phyloP scores from a whole-genome alignment of 2,329 filamentous ascomycete genomes.

The Orbilia oligospora region DNA sequence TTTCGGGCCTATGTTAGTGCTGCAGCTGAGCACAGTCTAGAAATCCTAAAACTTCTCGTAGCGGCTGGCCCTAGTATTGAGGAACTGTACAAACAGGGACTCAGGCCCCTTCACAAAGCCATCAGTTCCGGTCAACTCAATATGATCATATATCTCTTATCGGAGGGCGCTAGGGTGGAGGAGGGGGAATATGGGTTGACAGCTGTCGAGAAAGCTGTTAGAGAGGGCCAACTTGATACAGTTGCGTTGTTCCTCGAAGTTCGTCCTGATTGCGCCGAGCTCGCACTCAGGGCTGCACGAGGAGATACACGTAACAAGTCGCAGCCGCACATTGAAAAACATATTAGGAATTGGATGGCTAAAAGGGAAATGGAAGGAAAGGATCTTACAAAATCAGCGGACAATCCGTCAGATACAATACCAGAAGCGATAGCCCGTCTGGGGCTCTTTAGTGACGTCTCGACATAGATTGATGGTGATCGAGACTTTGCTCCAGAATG shows the following conservation, averaged over 20 bases:
- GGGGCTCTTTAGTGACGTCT: no score
- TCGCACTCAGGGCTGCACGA: neutral
- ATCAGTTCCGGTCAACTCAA: neutral
- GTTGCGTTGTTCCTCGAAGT: slow-evolving; percentile 24
- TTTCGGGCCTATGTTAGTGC: neutral
- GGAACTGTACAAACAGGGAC: neutral
- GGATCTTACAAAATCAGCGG: no score
- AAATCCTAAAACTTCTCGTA: neutral
- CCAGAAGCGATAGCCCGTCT: neutral
- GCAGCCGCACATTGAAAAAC: neutral
- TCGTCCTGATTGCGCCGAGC: slow-evolving; percentile 1
- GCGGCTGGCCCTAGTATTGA: neutral
- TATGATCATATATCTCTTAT: slow-evolving; percentile 7
- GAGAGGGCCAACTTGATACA: neutral
- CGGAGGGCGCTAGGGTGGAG: no score
- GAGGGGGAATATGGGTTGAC: no score
- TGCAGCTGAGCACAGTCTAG: neutral
- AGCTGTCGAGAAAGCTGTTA: neutral
- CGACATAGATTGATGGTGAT: no score
- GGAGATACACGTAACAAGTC: no score
- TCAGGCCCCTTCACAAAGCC: neutral
- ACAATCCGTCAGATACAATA: neutral
- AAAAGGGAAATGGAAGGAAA: neutral
- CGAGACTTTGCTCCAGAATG: no score
- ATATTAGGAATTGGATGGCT: slow-evolving; percentile 1